Percentiles rank a stretch among this genome's conserved stretches.
These are phyloP conservation scores for Avena insularis DNA, from an alignment of 176 grass and related monocot species.

Conservation along the genomic window DNA sequence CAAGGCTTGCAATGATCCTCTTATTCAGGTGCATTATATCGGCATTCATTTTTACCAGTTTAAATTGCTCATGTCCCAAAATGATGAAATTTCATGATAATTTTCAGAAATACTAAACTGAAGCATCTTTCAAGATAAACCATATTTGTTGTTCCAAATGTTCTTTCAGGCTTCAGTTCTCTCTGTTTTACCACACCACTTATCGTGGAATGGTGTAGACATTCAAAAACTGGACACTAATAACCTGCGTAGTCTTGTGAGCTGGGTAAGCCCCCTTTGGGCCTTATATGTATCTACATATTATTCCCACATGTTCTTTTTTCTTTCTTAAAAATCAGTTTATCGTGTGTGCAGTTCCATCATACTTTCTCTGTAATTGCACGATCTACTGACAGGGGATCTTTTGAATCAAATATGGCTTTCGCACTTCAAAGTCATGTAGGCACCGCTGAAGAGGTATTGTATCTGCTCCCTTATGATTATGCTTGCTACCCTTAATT, in stretches of 20 bases:
- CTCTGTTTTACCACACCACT: slow-evolving; percentile 79
- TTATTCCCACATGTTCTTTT: neutral
- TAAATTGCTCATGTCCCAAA: slow-evolving; percentile 17
- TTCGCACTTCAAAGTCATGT: slow-evolving; percentile 77
- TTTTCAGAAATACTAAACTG: neutral
- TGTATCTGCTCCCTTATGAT: neutral
- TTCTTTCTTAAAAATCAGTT: slow-evolving; percentile 36
- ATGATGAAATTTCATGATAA: slow-evolving; percentile 16
- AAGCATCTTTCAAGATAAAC: slow-evolving; percentile 33
- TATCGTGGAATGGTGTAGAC: slow-evolving; percentile 61
- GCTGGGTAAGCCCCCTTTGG: slow-evolving; percentile 64
- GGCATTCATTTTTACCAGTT: slow-evolving; percentile 25
- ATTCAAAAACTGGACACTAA: slow-evolving; percentile 61
- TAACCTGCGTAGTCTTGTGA: slow-evolving; percentile 64
- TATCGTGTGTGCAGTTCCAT: slow-evolving; percentile 73
- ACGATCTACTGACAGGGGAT: slow-evolving; percentile 60
- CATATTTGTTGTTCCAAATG: slow-evolving; percentile 8
- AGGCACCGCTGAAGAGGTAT: slow-evolving; percentile 92
- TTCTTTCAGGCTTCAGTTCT: slow-evolving; percentile 84
- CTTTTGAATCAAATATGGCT: slow-evolving; percentile 84
- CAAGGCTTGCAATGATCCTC: slow-evolving; percentile 82
- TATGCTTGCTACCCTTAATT: slow-evolving; percentile 8
- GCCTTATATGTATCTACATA: neutral
- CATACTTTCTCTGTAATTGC: slow-evolving; percentile 69
- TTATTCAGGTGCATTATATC: slow-evolving; percentile 79